phyloP scores from a whole-genome alignment of 352 stramenopile species.

The Globisporangium acanthophoron region DNA sequence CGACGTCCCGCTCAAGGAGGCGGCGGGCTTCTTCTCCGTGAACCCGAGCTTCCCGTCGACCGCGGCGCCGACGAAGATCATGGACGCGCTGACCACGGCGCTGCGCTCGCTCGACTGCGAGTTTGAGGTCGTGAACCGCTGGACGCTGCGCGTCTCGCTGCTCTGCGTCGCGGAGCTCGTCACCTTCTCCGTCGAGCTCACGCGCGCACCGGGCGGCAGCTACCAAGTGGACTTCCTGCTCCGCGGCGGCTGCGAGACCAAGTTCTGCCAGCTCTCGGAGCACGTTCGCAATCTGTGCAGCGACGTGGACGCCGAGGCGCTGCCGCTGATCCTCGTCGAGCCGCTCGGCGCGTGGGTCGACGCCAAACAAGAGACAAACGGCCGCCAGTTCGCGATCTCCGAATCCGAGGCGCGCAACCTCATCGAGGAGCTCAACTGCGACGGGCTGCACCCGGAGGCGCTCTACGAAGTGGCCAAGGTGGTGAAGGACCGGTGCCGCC shows the following conservation, averaged over 20 bases:
- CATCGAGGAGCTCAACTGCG: conserved; percentile 55
- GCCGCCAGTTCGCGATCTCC: conserved; percentile 49
- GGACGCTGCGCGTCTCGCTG: conserved; percentile 43
- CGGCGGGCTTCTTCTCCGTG: conserved; percentile 36
- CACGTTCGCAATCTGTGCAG: conserved; percentile 45
- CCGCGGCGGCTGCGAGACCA: conserved; percentile 41
- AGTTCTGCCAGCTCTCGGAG: conserved; percentile 50
- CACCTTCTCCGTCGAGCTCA: conserved; percentile 46
- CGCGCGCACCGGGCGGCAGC: conserved; percentile 24
- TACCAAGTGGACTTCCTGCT: conserved; percentile 63
- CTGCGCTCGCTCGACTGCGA: conserved; percentile 34
- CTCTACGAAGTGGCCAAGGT: conserved; percentile 57
- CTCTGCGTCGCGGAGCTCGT: conserved; percentile 67
- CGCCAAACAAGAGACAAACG: conserved; percentile 37
- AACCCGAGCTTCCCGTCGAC: conserved; percentile 52
- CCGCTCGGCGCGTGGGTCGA: conserved; percentile 55
- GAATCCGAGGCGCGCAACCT: conserved; percentile 37
- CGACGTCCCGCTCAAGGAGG: conserved; percentile 50
- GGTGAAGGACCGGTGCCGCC: conserved; percentile 67
- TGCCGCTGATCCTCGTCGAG: conserved; percentile 41
- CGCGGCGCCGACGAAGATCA: conserved; percentile 35
- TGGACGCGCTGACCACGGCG: conserved; percentile 36
- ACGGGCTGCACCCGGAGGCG: conserved; percentile 43
- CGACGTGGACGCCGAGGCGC: conserved; percentile 51
- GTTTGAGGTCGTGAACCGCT: conserved; percentile 26